Base-by-base conservation (phyloP, 768 basidiomycete species). In the Boletellus emodensis region DNA sequence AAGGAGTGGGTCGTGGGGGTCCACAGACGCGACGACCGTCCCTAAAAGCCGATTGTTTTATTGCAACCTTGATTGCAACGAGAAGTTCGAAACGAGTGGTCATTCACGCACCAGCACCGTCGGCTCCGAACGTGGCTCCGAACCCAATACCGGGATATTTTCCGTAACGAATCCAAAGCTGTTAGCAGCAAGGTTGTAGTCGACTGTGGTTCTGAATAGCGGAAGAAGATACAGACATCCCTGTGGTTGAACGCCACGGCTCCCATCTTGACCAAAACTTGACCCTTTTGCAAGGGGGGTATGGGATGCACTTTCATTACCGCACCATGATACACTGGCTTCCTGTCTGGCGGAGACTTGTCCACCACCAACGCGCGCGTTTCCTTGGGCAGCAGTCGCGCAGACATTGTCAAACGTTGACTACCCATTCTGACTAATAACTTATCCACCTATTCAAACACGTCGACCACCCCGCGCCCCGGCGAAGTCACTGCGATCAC, bases 201-300 rank as follows among this genome's bases (percentile, higher is more conserved):
- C 15, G 10, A n/a, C 30, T 36, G 34, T 6, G 14, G 10, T 33
- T 32, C 28, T 22, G 48, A 24, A 26, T 1, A 32, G 24, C 33
- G 3, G 30, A 45, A 18, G 11, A 43, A 28, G 30, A 45, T 28
- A 59, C 62, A 44, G 52, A 87, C 86, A 59, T 90, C 89, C 60
- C 84, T 75, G 60, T 84, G 89, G 62, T 93, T 93, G 72, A 88
- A 88, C 14, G 78, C 82, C 0, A 76, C 87, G 13, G 89, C 86
- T 17, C 70, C 73, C 45, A 90, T 79, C 63, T 76, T 80, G 9
- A 90, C 84, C 8, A 87, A 72, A 1, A 90, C 65, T 64, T 90
- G 73, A 2, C 80, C 84, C 0, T 64, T 52, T 51, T 78, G 71
- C 48, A 88, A 72, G 50, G 46, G 22, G 8, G 80, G 78, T 37